phyloP scores from a whole-genome alignment of 192 early-diverging fungal genomes.

The Gonapodya sp. region DNA sequence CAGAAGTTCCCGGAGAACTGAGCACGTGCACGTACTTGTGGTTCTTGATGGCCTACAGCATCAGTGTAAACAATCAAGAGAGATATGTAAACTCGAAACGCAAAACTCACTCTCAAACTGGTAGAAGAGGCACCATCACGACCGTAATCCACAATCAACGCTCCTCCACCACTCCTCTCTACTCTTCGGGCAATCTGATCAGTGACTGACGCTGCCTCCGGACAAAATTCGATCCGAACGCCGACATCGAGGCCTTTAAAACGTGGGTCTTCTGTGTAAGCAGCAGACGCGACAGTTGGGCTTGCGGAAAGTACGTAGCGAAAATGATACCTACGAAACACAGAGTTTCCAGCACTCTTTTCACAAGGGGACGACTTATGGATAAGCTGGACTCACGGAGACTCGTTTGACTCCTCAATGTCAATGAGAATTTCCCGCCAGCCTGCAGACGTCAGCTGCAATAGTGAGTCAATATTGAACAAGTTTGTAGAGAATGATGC shows the following conservation, averaged over 20 bases:
- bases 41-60: slow-evolving; percentile 64
- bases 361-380: too few relatives aligned
- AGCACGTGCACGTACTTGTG: slow-evolving; percentile 75
- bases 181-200: slow-evolving; percentile 63
- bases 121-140: slow-evolving; percentile 62
- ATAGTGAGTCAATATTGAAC: neutral
- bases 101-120: slow-evolving; percentile 57
- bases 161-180: slow-evolving; percentile 53
- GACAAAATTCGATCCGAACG: slow-evolving; percentile 72
- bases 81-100: too few relatives aligned
- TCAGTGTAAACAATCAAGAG: too few relatives aligned
- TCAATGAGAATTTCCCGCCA: slow-evolving; percentile 90
- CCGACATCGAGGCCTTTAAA: slow-evolving; percentile 49
- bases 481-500: neutral
- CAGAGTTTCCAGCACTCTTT: neutral
- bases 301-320: slow-evolving; percentile 55
- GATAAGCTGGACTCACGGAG: neutral
- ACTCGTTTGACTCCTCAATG: slow-evolving; percentile 47
- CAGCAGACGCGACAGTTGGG: slow-evolving; percentile 39
- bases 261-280: slow-evolving; percentile 12
- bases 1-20: slow-evolving; percentile 68
- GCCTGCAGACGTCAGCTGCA: slow-evolving; percentile 57
- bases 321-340: slow-evolving; percentile 61
- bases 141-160: slow-evolving; percentile 85
- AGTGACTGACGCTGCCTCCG: slow-evolving; percentile 61